Percentiles rank a stretch among this genome's conserved stretches.
Conservation (phyloP, 306 rosid species). For the Fragaria iinumae region DNA sequence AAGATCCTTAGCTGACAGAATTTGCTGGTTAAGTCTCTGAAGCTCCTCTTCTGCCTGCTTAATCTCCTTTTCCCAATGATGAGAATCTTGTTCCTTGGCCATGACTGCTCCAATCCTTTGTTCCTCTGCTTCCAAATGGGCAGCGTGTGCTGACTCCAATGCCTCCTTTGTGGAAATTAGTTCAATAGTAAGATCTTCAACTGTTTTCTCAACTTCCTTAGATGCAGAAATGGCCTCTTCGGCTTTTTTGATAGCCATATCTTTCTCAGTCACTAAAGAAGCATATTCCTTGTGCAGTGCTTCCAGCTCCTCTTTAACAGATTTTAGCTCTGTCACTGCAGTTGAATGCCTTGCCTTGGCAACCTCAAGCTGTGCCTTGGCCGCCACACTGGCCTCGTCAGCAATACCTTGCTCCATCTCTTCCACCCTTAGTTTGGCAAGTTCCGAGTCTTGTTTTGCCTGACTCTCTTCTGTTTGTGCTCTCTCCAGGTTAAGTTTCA, state of each 20-base stretch:
- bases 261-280: conserved; percentile 70
- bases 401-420: conserved; percentile 99
- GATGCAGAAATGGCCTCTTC: conserved; percentile 82
- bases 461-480: conserved; percentile 94
- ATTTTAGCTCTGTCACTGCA: conserved; percentile 73
- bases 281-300: conserved; percentile 63
- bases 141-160: conserved; percentile 83
- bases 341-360: conserved; percentile 83
- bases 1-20: conserved; percentile 71
- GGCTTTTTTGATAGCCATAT: conserved; percentile 67
- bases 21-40: conserved; percentile 66
- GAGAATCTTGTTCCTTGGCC: conserved; percentile 97
- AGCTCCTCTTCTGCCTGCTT: conserved; percentile 89
- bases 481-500: conserved; percentile 90
- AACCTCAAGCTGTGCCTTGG: conserved; percentile 97
- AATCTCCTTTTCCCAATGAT: conserved; percentile 88
- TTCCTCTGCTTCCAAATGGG: conserved; percentile 97
- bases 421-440: conserved; percentile 95
- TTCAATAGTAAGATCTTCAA: conserved; percentile 88
- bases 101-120: conserved; percentile 87
- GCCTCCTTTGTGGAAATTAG: conserved; percentile 82
- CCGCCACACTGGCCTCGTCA: conserved; percentile 94
- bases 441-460: conserved; percentile 97
- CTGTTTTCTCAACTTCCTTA: conserved; percentile 86
- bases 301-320: conserved; percentile 80